A percentile compares a stretch with the other conserved stretches of the same genome.
These are phyloP conservation scores for Amanita subjunquillea DNA, from an alignment of 768 basidiomycete genomes.

Conservation along the genomic window DNA sequence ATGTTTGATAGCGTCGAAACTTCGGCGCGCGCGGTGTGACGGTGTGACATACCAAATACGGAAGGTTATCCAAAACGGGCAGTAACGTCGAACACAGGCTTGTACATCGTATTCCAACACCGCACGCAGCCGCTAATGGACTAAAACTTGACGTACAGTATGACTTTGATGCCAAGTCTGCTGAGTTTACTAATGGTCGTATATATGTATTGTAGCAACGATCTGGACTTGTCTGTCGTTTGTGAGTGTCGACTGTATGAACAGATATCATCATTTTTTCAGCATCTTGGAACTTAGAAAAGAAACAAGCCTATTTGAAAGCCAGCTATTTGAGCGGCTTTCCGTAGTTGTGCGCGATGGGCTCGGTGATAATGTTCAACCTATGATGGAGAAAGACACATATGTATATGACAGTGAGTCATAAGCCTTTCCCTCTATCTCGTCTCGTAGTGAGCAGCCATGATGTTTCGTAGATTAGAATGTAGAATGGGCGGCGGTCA, in stretches of 20 bases:
- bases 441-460: too few relatives aligned
- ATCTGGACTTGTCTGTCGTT: not conserved
- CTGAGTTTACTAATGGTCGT: not conserved
- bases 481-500: too few relatives aligned
- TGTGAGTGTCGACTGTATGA: not conserved
- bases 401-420: too few relatives aligned
- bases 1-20: too few relatives aligned
- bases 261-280: not conserved
- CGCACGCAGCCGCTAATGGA: not conserved
- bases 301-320: not conserved
- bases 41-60: too few relatives aligned
- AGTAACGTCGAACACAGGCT: too few relatives aligned
- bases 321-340: not conserved
- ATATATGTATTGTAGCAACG: not conserved
- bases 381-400: too few relatives aligned
- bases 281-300: not conserved
- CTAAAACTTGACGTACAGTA: not conserved
- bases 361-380: not conserved
- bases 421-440: too few relatives aligned
- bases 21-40: too few relatives aligned
- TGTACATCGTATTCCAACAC: too few relatives aligned
- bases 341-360: slow-evolving; percentile 15
- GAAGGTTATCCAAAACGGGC: too few relatives aligned
- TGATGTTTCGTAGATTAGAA: too few relatives aligned
- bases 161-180: not conserved